A percentile compares a stretch with the other conserved stretches of the same genome.
phyloP scores from a whole-genome alignment of 148 eudicot genomes.

The Chenopodium suecicum region DNA sequence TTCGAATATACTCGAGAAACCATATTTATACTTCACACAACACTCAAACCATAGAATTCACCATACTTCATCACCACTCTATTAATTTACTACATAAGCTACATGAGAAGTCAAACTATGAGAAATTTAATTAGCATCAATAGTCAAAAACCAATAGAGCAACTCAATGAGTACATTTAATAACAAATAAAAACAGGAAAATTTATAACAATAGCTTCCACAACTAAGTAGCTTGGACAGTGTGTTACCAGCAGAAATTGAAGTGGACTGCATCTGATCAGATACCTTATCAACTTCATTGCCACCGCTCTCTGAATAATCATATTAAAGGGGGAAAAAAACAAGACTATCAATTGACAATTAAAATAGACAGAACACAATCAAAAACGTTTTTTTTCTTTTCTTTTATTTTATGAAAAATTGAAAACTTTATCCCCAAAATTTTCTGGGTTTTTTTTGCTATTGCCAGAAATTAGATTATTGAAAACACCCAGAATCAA shows the following conservation, averaged over 20 bases:
- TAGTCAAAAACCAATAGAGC: background rate
- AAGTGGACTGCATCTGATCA: conserved; percentile 69
- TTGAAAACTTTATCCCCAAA: background rate
- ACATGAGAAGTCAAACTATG: background rate
- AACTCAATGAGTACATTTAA: background rate
- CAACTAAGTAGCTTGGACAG: background rate
- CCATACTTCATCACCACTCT: background rate
- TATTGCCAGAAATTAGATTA: background rate
- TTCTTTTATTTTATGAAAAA: too few relatives aligned
- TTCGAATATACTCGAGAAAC: background rate
- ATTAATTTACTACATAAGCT: background rate
- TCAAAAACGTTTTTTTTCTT: background rate
- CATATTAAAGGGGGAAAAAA: background rate
- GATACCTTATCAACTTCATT: conserved; percentile 67
- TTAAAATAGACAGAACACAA: background rate
- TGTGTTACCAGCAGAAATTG: conserved; percentile 50
- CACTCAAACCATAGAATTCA: background rate
- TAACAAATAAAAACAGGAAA: background rate
- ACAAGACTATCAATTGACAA: too few relatives aligned
- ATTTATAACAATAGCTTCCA: background rate
- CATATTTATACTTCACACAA: background rate
- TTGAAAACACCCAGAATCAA: background rate
- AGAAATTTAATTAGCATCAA: background rate
- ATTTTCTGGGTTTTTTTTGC: background rate
- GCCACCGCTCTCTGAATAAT: conserved; percentile 35